Evolutionary conservation across 1,284 basidiomycete genomes (phyloP).

Genomic region (Ustilago xerochloae): DNA sequence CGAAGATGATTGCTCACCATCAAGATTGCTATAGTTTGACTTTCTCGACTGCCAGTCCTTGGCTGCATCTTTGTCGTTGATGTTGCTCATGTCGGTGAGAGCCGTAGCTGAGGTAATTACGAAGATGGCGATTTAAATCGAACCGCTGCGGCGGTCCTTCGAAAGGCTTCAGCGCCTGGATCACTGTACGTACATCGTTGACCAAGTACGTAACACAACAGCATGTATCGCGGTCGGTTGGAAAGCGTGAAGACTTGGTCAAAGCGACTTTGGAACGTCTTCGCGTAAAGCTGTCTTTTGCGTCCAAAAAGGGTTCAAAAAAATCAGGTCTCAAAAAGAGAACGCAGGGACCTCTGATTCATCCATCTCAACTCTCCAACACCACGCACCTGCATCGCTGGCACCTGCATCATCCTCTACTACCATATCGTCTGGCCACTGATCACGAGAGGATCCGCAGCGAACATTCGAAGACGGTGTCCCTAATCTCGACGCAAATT

Average conservation of each 20-base stretch:
- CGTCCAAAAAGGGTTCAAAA: slow-evolving; percentile 4
- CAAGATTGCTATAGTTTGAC: slow-evolving; percentile 31
- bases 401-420: too few species aligned
- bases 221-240: not conserved
- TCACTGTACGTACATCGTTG: not conserved
- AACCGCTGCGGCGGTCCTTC: too few species aligned
- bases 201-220: not conserved
- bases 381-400: too few species aligned
- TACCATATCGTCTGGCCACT: too few species aligned
- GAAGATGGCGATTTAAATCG: not conserved
- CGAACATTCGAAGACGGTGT: too few species aligned
- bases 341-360: too few species aligned
- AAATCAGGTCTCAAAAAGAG: not conserved
- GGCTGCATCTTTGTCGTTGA: slow-evolving; percentile 29
- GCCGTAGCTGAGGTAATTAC: not conserved
- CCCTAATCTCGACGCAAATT: too few species aligned
- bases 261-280: not conserved
- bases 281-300: not conserved
- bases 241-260: not conserved
- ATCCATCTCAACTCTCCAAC: too few species aligned
- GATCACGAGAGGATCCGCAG: too few species aligned
- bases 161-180: too few species aligned
- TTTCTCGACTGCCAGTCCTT: slow-evolving; percentile 29
- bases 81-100: not conserved
- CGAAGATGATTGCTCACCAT: slow-evolving; percentile 18